Evolutionary conservation across 495 filamentous ascomycete species (phyloP).

Genomic region (Annulohypoxylon stygium): DNA sequence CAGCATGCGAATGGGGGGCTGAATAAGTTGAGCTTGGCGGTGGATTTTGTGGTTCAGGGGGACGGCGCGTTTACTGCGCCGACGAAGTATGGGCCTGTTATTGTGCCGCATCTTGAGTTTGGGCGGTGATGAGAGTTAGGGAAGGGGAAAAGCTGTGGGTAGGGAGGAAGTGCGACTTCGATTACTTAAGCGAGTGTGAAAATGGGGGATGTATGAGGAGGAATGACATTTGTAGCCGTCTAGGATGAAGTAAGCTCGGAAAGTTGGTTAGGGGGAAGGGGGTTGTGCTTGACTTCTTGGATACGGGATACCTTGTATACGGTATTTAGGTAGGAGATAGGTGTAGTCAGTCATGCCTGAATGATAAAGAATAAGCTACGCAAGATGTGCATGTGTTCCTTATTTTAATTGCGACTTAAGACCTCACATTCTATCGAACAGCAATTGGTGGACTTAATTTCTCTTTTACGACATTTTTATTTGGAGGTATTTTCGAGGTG

Average conservation of each 20-base stretch:
- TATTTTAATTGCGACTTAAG: background rate
- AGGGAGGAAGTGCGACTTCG: background rate
- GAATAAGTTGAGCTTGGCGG: slow-evolving; percentile 86
- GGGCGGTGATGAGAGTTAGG: slow-evolving; percentile 62
- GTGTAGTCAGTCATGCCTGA: slow-evolving; percentile 23
- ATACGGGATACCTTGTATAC: background rate
- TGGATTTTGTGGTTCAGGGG: slow-evolving; percentile 97
- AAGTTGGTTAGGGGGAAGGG: background rate
- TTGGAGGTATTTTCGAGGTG: background rate
- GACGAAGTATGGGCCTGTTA: slow-evolving; percentile 96
- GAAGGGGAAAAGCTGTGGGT: background rate
- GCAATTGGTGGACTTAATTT: background rate
- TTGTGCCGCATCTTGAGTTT: slow-evolving; percentile 92
- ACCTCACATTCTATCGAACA: background rate
- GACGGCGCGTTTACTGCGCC: slow-evolving; percentile 82
- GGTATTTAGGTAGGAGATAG: slow-evolving; percentile 20
- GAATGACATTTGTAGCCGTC: background rate
- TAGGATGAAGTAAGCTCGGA: slow-evolving; percentile 6
- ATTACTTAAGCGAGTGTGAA: background rate
- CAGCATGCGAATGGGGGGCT: slow-evolving; percentile 53
- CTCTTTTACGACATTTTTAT: background rate
- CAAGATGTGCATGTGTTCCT: background rate
- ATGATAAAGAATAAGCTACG: slow-evolving; percentile 38
- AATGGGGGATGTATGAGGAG: background rate
- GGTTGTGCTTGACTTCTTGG: slow-evolving; percentile 1